phyloP scores from a whole-genome alignment of 768 basidiomycete genomes.

The Hydnomerulius pinastri region DNA sequence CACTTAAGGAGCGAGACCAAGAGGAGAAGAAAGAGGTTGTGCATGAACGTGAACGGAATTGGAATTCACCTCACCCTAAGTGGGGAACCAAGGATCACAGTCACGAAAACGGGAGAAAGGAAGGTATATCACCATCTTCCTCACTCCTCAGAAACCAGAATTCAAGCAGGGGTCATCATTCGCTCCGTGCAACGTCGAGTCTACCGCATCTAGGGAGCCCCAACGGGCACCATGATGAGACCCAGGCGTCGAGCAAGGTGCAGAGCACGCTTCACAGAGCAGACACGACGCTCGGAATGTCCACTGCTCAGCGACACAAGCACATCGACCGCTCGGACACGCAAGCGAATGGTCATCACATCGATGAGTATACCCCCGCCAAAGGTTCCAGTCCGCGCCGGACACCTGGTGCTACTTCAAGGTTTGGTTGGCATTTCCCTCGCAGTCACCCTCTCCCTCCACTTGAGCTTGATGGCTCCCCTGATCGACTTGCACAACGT shows the following conservation, averaged over 20 bases:
- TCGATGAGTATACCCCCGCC: background rate
- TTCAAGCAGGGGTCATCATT: background rate
- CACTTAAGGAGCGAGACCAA: constrained; percentile 32
- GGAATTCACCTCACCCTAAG: constrained; percentile 66
- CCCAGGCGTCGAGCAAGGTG: constrained; percentile 1
- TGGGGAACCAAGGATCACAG: constrained; percentile 40
- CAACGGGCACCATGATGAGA: constrained; percentile 6
- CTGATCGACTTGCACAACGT: constrained; percentile 7
- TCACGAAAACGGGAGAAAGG: constrained; percentile 6
- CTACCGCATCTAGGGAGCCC: constrained; percentile 12
- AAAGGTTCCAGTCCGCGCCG: constrained; percentile 14
- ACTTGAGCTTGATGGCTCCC: constrained; percentile 36
- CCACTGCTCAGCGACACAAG: constrained; percentile 1
- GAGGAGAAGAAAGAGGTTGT: constrained; percentile 35
- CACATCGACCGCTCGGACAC: constrained; percentile 3
- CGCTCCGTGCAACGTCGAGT: constrained; percentile 24
- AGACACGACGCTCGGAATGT: background rate
- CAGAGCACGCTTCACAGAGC: constrained; percentile 5
- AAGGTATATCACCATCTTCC: constrained; percentile 13
- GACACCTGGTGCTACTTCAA: constrained; percentile 25
- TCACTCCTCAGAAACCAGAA: constrained; percentile 7
- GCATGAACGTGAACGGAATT: constrained; percentile 67
- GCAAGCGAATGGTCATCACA: background rate
- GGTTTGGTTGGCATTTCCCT: constrained; percentile 43
- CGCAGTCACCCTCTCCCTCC: constrained; percentile 40